A percentile compares a stretch with the other conserved stretches of the same genome.
Evolutionary conservation across 2,329 filamentous ascomycete genomes (phyloP).

Genomic region (Curvularia verruculosa): DNA sequence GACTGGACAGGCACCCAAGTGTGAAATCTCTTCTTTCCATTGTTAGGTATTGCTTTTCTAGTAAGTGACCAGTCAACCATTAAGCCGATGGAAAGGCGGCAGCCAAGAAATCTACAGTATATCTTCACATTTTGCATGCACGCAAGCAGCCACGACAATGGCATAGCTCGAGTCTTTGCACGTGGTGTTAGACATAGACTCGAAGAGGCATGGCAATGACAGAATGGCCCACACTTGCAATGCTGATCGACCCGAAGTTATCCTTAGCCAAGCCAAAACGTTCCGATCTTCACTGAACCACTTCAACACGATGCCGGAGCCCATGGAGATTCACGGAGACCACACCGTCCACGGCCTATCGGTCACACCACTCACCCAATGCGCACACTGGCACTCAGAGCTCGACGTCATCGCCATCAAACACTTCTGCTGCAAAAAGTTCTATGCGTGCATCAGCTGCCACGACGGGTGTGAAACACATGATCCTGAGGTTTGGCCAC

Average conservation of each 20-base stretch:
- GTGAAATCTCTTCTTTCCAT: constrained; percentile 13
- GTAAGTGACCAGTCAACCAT: neutral
- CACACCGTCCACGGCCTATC: constrained; percentile 36
- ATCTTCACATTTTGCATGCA: neutral
- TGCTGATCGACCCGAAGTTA: constrained; percentile 17
- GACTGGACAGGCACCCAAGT: constrained; percentile 31
- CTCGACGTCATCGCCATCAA: constrained; percentile 49
- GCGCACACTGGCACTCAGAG: constrained; percentile 40
- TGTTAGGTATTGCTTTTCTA: constrained; percentile 7
- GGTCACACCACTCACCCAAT: constrained; percentile 41
- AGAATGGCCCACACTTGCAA: constrained; percentile 19
- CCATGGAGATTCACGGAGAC: neutral
- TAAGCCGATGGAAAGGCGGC: neutral
- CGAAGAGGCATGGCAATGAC: constrained; percentile 8
- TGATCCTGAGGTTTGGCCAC: constrained; percentile 31
- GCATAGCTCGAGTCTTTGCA: neutral
- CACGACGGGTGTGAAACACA: constrained; percentile 40
- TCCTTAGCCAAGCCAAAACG: constrained; percentile 28
- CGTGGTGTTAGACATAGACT: neutral
- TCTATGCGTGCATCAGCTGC: constrained; percentile 47
- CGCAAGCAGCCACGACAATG: neutral
- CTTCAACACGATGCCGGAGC: constrained; percentile 13
- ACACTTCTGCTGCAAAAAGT: constrained; percentile 45
- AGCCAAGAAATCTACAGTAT: no score
- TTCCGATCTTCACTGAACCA: constrained; percentile 1